phyloP scores from a whole-genome alignment of 139 green algal species.

The Zygnema cylindricum region DNA sequence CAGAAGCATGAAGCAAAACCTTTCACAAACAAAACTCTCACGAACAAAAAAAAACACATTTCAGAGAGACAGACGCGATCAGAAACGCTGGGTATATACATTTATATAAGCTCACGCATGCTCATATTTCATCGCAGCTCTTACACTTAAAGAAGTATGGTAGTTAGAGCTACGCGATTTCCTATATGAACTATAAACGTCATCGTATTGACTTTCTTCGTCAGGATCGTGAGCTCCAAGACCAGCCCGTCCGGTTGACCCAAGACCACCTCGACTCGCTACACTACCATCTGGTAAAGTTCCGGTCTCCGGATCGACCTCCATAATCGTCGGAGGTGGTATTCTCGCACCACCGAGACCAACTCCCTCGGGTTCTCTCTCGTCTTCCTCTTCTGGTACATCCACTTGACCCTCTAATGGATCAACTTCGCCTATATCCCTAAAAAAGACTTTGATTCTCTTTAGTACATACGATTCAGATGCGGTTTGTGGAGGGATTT shows the following conservation, averaged over 20 bases:
- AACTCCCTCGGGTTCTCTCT: background rate
- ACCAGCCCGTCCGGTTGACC: background rate
- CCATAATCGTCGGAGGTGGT: conserved; percentile 25
- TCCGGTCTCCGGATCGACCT: conserved; percentile 53
- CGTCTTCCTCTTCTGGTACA: background rate
- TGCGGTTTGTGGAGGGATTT: conserved; percentile 39
- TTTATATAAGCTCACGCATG: background rate
- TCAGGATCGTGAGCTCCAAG: conserved; percentile 41
- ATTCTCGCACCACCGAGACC: background rate
- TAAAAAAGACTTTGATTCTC: conserved; percentile 43
- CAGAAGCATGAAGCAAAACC: no score
- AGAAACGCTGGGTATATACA: no score
- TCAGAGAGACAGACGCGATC: no score
- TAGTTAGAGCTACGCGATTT: conserved; percentile 50
- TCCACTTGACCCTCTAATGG: conserved; percentile 21
- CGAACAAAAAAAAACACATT: no score
- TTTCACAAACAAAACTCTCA: no score
- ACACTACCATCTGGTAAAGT: conserved; percentile 52
- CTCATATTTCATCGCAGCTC: conserved; percentile 55
- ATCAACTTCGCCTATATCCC: conserved; percentile 46
- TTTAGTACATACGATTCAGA: conserved; percentile 47
- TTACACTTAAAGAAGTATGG: conserved; percentile 42
- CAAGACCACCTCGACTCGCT: background rate
- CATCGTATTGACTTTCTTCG: conserved; percentile 51
- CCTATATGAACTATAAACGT: conserved; percentile 52